Evolutionary conservation across 495 filamentous ascomycete genomes (phyloP).

Genomic region (Hypoxylon rickii): DNA sequence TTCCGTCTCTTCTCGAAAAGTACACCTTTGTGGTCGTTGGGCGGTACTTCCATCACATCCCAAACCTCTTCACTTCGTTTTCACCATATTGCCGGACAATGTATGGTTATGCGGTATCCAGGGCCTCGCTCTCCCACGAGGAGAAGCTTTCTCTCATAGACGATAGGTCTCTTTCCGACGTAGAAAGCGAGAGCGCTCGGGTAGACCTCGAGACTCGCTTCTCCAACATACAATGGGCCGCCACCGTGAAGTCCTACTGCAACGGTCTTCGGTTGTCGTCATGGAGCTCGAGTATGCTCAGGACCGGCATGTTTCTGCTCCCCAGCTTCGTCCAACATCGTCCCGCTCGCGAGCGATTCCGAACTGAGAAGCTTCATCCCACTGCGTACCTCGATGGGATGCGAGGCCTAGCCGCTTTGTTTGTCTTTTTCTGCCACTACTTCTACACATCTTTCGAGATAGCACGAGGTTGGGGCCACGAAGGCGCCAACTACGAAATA

Average conservation of each 20-base stretch:
- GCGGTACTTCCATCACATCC: slow-evolving; percentile 9
- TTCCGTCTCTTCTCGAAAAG: slow-evolving; percentile 15
- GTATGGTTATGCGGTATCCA: slow-evolving; percentile 36
- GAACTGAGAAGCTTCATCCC: slow-evolving; percentile 36
- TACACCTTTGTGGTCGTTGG: slow-evolving; percentile 14
- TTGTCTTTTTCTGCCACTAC: slow-evolving; percentile 62
- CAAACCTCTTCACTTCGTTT: slow-evolving; percentile 28
- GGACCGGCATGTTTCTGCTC: slow-evolving; percentile 40
- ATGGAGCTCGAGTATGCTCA: slow-evolving; percentile 33
- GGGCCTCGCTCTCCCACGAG: slow-evolving; percentile 36
- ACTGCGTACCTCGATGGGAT: slow-evolving; percentile 64
- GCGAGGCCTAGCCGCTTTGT: slow-evolving; percentile 61
- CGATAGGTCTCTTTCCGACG: slow-evolving; percentile 36
- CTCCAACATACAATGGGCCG: slow-evolving; percentile 26
- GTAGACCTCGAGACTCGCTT: slow-evolving; percentile 35
- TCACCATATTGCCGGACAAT: slow-evolving; percentile 35
- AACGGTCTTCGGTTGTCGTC: slow-evolving; percentile 32
- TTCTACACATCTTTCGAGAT: slow-evolving; percentile 50
- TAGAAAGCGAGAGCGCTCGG: slow-evolving; percentile 38
- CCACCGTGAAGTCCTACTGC: slow-evolving; percentile 26
- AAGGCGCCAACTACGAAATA: slow-evolving; percentile 43
- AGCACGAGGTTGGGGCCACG: slow-evolving; percentile 46
- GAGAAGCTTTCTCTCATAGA: slow-evolving; percentile 41
- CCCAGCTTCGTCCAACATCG: slow-evolving; percentile 46
- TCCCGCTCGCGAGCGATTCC: slow-evolving; percentile 26